phyloP scores from a whole-genome alignment of 345 rosid species.

The Gossypium raimondii region DNA sequence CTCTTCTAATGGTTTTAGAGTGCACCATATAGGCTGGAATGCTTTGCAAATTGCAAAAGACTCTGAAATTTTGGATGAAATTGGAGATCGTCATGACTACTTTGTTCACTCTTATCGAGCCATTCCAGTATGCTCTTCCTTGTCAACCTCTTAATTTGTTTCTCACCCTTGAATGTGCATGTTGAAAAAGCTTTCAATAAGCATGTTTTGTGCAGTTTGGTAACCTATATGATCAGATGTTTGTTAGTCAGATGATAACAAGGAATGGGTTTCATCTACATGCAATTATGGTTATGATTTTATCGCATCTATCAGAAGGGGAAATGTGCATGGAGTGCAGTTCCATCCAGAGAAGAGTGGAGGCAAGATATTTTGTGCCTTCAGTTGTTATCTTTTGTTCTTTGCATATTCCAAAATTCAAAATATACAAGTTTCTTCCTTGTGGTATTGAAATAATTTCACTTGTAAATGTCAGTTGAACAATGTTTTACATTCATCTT shows the following conservation, averaged over 20 bases:
- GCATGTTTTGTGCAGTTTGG: not conserved
- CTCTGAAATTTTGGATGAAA: conserved; percentile 74
- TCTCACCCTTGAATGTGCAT: not conserved
- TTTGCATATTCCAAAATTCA: conserved; percentile 8
- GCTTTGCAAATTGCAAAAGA: conserved; percentile 71
- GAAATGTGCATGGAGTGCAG: conserved; percentile 95
- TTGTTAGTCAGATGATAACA: conserved; percentile 61
- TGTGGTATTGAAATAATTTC: not conserved
- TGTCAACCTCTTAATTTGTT: not conserved
- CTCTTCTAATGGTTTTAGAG: conserved; percentile 64
- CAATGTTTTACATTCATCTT: not conserved
- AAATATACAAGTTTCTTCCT: conserved; percentile 1
- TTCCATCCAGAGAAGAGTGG: conserved; percentile 99
- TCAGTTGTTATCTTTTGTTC: conserved; percentile 2
- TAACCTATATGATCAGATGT: conserved; percentile 12
- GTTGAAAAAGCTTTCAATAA: not conserved
- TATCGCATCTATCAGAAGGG: conserved; percentile 82
- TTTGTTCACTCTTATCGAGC: conserved; percentile 97
- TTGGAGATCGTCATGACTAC: conserved; percentile 76
- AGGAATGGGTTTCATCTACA: conserved; percentile 85
- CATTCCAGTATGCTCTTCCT: conserved; percentile 50
- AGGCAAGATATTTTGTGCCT: conserved; percentile 42
- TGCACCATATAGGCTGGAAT: conserved; percentile 99
- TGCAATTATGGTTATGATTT: conserved; percentile 76
- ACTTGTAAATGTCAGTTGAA: not conserved